These are phyloP conservation scores for Themeda triandra DNA, from an alignment of 176 grass and related monocot genomes.

Conservation along the genomic window DNA sequence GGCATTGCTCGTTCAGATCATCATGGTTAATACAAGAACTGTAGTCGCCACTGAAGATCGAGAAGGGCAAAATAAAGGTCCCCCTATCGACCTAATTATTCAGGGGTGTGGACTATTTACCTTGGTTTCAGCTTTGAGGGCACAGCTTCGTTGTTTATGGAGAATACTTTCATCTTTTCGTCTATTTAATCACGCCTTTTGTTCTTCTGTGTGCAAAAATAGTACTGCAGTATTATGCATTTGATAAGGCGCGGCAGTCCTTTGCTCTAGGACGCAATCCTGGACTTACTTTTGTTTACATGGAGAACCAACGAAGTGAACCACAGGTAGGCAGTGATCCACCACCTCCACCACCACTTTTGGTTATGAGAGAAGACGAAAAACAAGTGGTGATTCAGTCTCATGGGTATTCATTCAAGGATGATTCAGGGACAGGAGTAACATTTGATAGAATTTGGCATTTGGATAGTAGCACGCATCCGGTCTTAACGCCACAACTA, in stretches of 20 bases:
- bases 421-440: background rate
- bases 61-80: background rate
- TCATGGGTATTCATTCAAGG: background rate
- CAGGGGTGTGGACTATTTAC: too few species aligned
- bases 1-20: background rate
- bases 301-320: background rate
- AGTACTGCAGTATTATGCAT: background rate
- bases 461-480: background rate
- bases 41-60: background rate
- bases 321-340: too few species aligned
- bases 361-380: background rate
- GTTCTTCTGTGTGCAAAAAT: too few species aligned
- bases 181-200: too few species aligned
- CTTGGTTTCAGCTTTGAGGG: too few species aligned
- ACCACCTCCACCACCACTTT: background rate
- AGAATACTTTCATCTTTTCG: too few species aligned
- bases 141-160: too few species aligned
- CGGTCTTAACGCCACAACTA: background rate
- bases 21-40: background rate
- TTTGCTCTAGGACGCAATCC: constrained; percentile 1
- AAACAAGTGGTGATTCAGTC: background rate
- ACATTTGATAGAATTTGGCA: background rate
- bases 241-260: background rate
- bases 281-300: background rate
- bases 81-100: too few species aligned